Conservation (phyloP, 371 early-diverging fungal species). For the Fennellomyces sp. region DNA sequence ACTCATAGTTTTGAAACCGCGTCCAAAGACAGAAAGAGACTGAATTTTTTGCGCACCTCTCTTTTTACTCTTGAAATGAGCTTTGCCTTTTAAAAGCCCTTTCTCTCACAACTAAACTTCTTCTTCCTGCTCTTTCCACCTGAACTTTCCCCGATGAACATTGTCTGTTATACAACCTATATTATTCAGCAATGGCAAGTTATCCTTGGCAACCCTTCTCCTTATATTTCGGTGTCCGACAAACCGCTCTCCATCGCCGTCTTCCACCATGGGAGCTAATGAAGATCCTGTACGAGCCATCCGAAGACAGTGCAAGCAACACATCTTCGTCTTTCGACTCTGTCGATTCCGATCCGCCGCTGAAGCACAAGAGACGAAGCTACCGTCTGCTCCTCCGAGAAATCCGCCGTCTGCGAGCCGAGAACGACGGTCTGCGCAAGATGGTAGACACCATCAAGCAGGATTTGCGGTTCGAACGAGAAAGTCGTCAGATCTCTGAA, state of each 20-base stretch:
- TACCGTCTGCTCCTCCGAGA: constrained; percentile 35
- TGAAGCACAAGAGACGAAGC: constrained; percentile 23
- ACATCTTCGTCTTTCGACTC: constrained; percentile 3
- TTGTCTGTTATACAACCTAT: constrained; percentile 6
- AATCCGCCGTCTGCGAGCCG: constrained; percentile 42
- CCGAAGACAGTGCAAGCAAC: constrained; percentile 9
- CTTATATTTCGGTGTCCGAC: neutral
- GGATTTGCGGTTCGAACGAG: constrained; percentile 35
- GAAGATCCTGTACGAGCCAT: constrained; percentile 1
- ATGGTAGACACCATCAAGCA: constrained; percentile 38
- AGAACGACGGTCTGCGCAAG: constrained; percentile 32
- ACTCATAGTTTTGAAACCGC: too few relatives aligned
- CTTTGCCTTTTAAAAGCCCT: neutral
- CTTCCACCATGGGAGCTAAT: constrained; percentile 2
- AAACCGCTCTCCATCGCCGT: neutral
- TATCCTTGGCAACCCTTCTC: constrained; percentile 5
- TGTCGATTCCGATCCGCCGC: constrained; percentile 4
- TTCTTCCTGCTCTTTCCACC: neutral
- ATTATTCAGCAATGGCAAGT: constrained; percentile 12
- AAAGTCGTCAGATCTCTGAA: constrained; percentile 40
- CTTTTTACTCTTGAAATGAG: too few relatives aligned
- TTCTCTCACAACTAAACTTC: neutral
- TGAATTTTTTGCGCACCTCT: too few relatives aligned
- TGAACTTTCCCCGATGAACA: constrained; percentile 4
- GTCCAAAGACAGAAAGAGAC: too few relatives aligned